Conservation (phyloP, 2,329 filamentous ascomycete species). For the Raffaelea arxii region DNA sequence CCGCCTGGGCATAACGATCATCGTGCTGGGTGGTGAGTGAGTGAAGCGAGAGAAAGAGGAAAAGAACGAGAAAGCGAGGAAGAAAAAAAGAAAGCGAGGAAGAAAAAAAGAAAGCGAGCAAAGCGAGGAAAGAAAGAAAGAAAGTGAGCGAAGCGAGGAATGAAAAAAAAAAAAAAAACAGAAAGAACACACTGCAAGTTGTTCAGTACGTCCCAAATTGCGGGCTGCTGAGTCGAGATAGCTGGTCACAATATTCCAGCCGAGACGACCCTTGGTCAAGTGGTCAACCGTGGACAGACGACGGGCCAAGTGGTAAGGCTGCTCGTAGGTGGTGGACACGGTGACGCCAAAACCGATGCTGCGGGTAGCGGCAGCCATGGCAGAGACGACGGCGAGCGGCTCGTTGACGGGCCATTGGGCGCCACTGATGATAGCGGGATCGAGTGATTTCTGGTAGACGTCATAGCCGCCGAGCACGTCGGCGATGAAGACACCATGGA, state of each 20-base stretch:
- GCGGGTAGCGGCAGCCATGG: conserved; percentile 13
- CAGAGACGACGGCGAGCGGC: conserved; percentile 39
- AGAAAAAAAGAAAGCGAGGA: too few species aligned
- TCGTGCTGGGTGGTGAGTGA: too few species aligned
- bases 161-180: too few species aligned
- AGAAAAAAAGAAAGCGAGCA: too few species aligned
- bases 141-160: too few species aligned
- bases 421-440: conserved; percentile 49
- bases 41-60: too few species aligned
- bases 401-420: conserved; percentile 67
- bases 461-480: conserved; percentile 50
- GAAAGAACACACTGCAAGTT: not conserved
- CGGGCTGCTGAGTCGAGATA: conserved; percentile 13
- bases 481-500: conserved; percentile 37
- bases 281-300: conserved; percentile 12
- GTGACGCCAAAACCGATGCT: conserved; percentile 13
- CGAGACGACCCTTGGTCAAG: conserved; percentile 9
- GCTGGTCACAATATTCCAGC: conserved; percentile 11
- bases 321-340: conserved; percentile 11
- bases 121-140: too few species aligned
- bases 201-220: conserved; percentile 9
- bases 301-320: conserved; percentile 11
- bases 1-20: conserved; percentile 15
- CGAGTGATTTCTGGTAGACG: conserved; percentile 53
- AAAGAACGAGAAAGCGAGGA: too few species aligned